Base-by-base conservation (phyloP, 2,329 filamentous ascomycete genomes). In the Malbranchea zuffiana region DNA sequence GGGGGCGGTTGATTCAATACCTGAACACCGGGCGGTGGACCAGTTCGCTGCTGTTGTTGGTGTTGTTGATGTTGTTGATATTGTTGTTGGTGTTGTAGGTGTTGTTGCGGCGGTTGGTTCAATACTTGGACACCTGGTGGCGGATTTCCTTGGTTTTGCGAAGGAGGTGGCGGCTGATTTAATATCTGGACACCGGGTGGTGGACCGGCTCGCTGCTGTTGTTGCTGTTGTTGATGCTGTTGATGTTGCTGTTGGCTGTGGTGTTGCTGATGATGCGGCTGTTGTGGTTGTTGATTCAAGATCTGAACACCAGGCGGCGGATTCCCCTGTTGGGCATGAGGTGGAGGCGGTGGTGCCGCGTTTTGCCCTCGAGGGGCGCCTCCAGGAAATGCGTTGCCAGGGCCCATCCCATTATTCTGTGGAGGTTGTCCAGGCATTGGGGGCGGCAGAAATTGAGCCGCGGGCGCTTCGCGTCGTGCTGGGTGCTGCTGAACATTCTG, bases 401-500 rank as follows among this genome's bases (percentile, higher is more conserved):
- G 15, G 10, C 16, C 12, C 19, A 34, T 23, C 12, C 32, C 13
- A 25, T 13, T 13, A 7, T 36, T 18, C 24, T 29, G 24, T 4
- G 21, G 16, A 29, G 17, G 31, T n/a, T 26, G 30, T 18, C 17
- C 16, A 12, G 31, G 20, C 6, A 26, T 32, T 10, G 6, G 6
- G n/a, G 30, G 35, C 25, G 24, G 37, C 12, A 36, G 37, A n/a
- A 4, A 26, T 26, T 39, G 40, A 18, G 26, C 17, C 26, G n/a
- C n/a, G n/a, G n/a, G 17, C 11, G 13, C n/a, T 13, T 11, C 5
- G 17, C 17, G 8, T 11, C 20, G 35, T 29, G 15, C 24, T 13
- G 30, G 21, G 7, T 27, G 16, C 20, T 23, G 37, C 11, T 28
- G 23, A 16, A n/a, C n/a, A n/a, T 10, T 27, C 8, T 32, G 27